These are phyloP conservation scores for Neospermospora avenae DNA, from an alignment of 2,329 filamentous ascomycete genomes.

Conservation along the genomic window DNA sequence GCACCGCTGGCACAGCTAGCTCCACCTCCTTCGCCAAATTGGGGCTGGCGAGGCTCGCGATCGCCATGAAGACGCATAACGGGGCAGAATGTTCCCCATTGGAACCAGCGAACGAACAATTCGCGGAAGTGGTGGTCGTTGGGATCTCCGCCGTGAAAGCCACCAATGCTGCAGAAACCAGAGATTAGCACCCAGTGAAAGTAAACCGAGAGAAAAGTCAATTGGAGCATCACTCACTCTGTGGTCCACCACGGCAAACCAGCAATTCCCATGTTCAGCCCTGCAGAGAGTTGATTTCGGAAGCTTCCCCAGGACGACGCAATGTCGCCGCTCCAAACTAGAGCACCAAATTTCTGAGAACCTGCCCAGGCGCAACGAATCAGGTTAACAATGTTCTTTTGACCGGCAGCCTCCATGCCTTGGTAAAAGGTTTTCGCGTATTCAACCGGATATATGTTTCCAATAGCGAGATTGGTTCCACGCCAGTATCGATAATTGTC, in stretches of 20 bases:
- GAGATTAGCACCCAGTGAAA: not conserved
- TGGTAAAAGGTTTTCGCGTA: slow-evolving; percentile 60
- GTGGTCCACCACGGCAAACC: slow-evolving; percentile 69
- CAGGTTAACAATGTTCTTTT: slow-evolving; percentile 57
- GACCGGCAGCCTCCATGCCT: slow-evolving; percentile 50
- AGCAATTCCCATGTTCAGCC: slow-evolving; percentile 62
- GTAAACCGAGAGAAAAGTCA: no score
- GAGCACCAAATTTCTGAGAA: slow-evolving; percentile 60
- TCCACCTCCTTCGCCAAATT: slow-evolving; percentile 31
- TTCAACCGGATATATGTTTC: slow-evolving; percentile 57
- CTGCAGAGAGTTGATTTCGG: slow-evolving; percentile 58
- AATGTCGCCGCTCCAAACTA: slow-evolving; percentile 67
- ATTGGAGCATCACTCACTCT: slow-evolving; percentile 37
- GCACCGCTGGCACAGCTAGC: slow-evolving; percentile 41
- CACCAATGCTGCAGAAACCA: slow-evolving; percentile 49
- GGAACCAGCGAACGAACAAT: slow-evolving; percentile 65
- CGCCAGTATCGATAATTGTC: slow-evolving; percentile 61
- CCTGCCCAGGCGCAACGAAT: slow-evolving; percentile 55
- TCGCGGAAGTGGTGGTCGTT: slow-evolving; percentile 55
- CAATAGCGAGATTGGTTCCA: slow-evolving; percentile 52
- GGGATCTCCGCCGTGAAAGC: slow-evolving; percentile 64
- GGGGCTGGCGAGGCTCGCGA: slow-evolving; percentile 53
- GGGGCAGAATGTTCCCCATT: slow-evolving; percentile 65
- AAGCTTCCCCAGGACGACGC: slow-evolving; percentile 60
- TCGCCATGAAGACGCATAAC: slow-evolving; percentile 67